Evolutionary conservation across 306 rosid species (phyloP), one percentile per base, ranked within the genome.

Genomic region (Canavalia ensiformis): DNA sequence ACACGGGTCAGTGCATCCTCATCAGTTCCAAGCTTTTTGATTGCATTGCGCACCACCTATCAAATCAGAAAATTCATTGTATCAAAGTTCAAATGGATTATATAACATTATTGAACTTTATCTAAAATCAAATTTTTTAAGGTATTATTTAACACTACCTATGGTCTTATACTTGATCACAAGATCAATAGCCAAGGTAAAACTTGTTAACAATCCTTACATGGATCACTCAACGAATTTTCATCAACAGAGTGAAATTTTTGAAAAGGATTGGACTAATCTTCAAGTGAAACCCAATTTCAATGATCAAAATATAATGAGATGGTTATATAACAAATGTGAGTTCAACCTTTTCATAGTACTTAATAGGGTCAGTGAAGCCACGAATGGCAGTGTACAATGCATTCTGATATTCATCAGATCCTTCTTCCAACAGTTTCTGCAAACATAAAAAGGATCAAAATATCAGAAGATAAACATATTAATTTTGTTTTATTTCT

Each of bases 1-100:
- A 90, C 97, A 0, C 97, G 90, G 0, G 93, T 94, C n/a, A 94
- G 59, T 7, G 87, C 91, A 54, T 92, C 97, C 77, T 94, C 97
- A 54, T 92, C 94, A 0, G 90, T 88, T 55, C 97, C 98, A 2
- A 72, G 0, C 75, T 60, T 85, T 29, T 90, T 91, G 34, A 94
- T 70, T 1, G 90, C 90, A 29, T 92, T 84, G 8, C 98, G 86
- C 60, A 92, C 49, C 18, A 89, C 87, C 96, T 90, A 74, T 10
- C 35, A 4, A 37, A 56, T 66, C 10, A 1, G 2, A 45, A 72
- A 44, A 2, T 8, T 63, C 6, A 51, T 12, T 13, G 2, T 6
- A 25, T 1, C 29, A 33, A 78, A 41, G 1, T 8, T 6, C 8
- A 2, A 0, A 18, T 18, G 25, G 25, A 18, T 18, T 18, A 18